Conservation (phyloP, 371 early-diverging fungal genomes). For the Gilbertella persicaria region DNA sequence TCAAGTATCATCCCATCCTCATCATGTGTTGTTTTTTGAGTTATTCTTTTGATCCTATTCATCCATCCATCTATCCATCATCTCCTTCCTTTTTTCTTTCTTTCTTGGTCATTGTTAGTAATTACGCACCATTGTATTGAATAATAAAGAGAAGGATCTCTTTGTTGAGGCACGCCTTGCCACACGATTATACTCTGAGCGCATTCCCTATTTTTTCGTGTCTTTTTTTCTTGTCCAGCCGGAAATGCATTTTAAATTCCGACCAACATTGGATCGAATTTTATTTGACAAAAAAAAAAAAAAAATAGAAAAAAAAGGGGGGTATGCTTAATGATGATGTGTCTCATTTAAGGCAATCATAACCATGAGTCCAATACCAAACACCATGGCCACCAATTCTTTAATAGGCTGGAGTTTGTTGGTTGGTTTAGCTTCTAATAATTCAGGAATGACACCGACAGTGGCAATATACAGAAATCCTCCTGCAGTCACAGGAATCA, state of each 20-base stretch:
- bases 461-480: slow-evolving; percentile 90
- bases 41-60: no score
- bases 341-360: slow-evolving; percentile 58
- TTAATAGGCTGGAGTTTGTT: slow-evolving; percentile 39
- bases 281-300: no score
- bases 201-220: no score
- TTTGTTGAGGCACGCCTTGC: slow-evolving; percentile 6
- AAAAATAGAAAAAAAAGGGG: background rate
- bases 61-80: slow-evolving; percentile 14
- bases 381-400: slow-evolving; percentile 57
- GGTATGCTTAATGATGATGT: slow-evolving; percentile 1
- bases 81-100: slow-evolving; percentile 3
- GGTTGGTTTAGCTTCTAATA: slow-evolving; percentile 41
- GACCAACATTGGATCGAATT: no score
- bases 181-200: slow-evolving; percentile 7
- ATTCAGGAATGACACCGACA: slow-evolving; percentile 85
- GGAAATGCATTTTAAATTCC: no score
- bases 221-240: no score
- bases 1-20: background rate
- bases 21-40: no score
- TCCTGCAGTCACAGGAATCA: slow-evolving; percentile 88
- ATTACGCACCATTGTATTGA: slow-evolving; percentile 29
- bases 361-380: slow-evolving; percentile 59
- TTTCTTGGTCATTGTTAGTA: background rate
- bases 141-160: slow-evolving; percentile 31